Conservation (phyloP, 169 alveolate species). For the Cryptosporidium andersoni region DNA sequence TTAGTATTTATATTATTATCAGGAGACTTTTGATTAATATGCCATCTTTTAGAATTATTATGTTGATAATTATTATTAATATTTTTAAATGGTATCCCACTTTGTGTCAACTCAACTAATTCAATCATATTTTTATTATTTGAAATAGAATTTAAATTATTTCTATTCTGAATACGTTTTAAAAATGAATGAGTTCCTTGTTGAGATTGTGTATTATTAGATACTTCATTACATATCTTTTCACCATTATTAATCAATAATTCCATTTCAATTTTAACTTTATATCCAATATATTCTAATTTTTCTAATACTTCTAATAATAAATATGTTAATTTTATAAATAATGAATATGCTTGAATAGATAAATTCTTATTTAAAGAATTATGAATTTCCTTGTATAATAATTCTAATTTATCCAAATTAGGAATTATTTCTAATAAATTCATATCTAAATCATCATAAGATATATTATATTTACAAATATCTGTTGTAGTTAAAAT, state of each 20-base stretch:
- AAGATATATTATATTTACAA: too few species aligned
- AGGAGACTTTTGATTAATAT: background rate
- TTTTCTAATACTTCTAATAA: constrained; percentile 13
- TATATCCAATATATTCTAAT: constrained; percentile 2
- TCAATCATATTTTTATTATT: background rate
- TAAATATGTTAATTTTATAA: constrained; percentile 11
- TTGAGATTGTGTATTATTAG: background rate
- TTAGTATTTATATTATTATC: background rate
- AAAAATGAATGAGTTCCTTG: background rate
- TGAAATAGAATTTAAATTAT: background rate
- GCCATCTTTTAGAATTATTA: constrained; percentile 2
- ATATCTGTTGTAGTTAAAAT: too few species aligned
- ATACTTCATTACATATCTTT: background rate
- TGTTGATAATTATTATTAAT: background rate
- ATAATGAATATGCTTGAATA: constrained; percentile 30
- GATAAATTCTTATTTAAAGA: constrained; percentile 14
- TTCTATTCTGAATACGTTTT: background rate
- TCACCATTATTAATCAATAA: background rate
- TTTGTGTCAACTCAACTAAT: constrained; percentile 2
- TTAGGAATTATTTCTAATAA: background rate
- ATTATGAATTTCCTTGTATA: constrained; percentile 4
- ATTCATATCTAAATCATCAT: too few species aligned
- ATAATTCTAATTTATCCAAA: constrained; percentile 22
- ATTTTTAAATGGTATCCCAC: constrained; percentile 15
- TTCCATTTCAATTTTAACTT: constrained; percentile 21